Conservation (phyloP, 345 rosid genomes). For the Eucalyptus caleyi region DNA sequence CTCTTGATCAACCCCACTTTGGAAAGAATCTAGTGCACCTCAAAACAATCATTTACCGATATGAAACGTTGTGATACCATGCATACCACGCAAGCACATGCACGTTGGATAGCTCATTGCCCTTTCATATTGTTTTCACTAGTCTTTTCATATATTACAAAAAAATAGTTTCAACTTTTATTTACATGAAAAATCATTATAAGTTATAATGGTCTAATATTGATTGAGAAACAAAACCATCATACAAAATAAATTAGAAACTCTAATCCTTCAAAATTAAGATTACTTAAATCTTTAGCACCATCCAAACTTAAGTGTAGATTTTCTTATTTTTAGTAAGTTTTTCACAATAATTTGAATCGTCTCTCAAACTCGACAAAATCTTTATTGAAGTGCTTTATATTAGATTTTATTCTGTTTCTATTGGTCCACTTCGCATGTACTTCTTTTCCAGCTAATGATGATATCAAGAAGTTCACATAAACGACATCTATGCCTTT, state of each 20-base stretch:
- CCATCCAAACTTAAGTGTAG: background rate
- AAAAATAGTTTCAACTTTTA: background rate
- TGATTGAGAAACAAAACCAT: background rate
- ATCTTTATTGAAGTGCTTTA: background rate
- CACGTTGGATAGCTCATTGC: background rate
- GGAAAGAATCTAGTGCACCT: background rate
- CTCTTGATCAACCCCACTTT: background rate
- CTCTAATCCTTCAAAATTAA: background rate
- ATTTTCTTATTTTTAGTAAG: background rate
- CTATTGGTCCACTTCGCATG: background rate
- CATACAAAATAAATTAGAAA: background rate
- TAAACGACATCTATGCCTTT: background rate
- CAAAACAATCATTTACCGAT: background rate
- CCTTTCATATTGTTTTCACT: background rate
- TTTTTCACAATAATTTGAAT: background rate
- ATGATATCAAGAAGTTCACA: background rate
- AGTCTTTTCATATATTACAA: too few species aligned
- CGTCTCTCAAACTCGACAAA: background rate
- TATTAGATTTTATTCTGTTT: too few species aligned
- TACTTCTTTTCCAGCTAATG: background rate
- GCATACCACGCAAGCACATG: background rate
- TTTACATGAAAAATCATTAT: background rate
- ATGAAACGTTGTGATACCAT: background rate
- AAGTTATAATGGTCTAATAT: background rate
- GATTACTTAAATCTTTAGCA: background rate